Percentiles rank a stretch among this genome's conserved stretches.
Conservation (phyloP, 2,329 filamentous ascomycete species). For the Daldinia eschscholtzii region DNA sequence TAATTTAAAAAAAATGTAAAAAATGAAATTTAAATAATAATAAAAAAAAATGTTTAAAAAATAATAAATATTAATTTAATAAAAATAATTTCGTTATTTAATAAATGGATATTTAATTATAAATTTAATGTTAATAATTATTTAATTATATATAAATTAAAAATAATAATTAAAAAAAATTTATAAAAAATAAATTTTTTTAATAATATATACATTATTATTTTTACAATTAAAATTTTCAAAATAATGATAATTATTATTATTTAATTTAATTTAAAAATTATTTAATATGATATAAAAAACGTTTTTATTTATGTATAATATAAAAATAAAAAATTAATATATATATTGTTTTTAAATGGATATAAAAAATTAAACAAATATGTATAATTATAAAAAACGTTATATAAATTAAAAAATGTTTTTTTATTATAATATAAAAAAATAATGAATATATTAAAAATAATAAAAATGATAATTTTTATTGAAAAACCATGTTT, state of each 20-base stretch:
- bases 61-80: not conserved
- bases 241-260: not conserved
- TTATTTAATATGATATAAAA: not conserved
- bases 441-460: not conserved
- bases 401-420: not conserved
- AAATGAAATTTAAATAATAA: not conserved
- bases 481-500: not conserved
- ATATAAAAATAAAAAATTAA: not conserved
- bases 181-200: not conserved
- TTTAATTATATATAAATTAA: not conserved
- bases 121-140: slow-evolving; percentile 6
- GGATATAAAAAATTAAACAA: not conserved
- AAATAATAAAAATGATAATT: not conserved
- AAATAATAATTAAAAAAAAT: not conserved
- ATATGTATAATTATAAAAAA: not conserved
- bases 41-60: not conserved
- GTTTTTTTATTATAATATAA: not conserved
- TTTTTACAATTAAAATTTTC: not conserved
- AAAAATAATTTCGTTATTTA: not conserved
- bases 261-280: not conserved
- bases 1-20: not conserved
- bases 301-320: not conserved
- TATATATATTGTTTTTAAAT: not conserved
- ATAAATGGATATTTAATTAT: not conserved
- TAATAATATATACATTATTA: not conserved